A percentile compares a stretch with the other conserved stretches of the same genome.
These are phyloP conservation scores for Phytophthora pisi DNA, from an alignment of 352 stramenopile species.

Conservation along the genomic window DNA sequence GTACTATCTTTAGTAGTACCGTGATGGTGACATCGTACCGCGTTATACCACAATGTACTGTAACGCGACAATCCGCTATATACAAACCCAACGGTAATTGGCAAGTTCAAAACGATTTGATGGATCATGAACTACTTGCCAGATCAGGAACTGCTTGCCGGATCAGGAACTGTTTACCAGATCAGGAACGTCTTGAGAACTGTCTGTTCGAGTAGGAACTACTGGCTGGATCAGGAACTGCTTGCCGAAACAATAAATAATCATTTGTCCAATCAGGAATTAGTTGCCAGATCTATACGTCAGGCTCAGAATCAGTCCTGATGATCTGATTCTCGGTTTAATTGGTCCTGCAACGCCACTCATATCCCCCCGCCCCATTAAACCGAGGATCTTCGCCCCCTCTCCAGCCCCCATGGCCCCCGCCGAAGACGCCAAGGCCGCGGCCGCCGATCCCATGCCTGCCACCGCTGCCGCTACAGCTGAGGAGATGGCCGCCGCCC, in stretches of 20 bases:
- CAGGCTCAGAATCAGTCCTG: neutral
- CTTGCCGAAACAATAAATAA: no score
- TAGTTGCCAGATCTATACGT: neutral
- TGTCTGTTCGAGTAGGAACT: no score
- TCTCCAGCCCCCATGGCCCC: slow-evolving; percentile 36
- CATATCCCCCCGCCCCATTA: neutral
- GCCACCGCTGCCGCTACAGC: slow-evolving; percentile 22
- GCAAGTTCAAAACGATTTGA: no score
- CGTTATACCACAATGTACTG: neutral
- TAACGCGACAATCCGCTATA: neutral
- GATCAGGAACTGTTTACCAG: neutral
- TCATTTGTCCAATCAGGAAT: no score
- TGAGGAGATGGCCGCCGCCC: slow-evolving; percentile 22
- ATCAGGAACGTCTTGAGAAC: neutral
- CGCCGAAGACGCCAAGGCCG: slow-evolving; percentile 60
- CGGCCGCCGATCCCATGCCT: slow-evolving; percentile 43
- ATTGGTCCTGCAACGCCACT: neutral
- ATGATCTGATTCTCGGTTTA: neutral
- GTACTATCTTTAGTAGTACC: neutral
- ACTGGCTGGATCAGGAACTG: no score
- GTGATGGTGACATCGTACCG: neutral
- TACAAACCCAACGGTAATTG: no score
- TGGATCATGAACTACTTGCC: neutral
- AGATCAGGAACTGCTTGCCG: neutral
- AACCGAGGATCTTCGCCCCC: neutral